Evolutionary conservation across 2,329 filamentous ascomycete genomes (phyloP), one percentile per base, ranked within the genome.

Genomic region (Septoria petroselini): DNA sequence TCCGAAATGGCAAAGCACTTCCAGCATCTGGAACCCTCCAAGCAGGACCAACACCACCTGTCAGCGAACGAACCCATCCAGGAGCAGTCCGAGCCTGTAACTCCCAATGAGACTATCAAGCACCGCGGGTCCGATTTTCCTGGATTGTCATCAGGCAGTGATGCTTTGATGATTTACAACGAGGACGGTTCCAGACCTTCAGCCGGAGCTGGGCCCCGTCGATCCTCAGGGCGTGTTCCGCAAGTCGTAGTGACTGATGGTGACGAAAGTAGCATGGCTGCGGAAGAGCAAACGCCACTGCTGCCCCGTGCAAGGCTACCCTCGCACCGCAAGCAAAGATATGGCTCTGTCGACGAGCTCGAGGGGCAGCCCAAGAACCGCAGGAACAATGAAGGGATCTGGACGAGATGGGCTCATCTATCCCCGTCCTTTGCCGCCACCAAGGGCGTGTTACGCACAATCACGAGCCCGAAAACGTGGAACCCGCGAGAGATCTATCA

Each of bases 381-480:
- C 4, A 23, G 41, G 21, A 34, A 27, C 5, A 38, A 31, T 12
- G 25, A 23, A 23, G 62, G 63, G 2, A 61, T 58, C 2, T 65
- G 63, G 65, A 58, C 65, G 40, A 54, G 53, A 45, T 41, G 65
- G 14, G 57, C 59, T 12, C 64, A 63, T 37, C 61, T 62, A 9
- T 65, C 62, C 44, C 64, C 62, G 12, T 61, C 61, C 7, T 39
- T 61, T 29, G 54, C 18, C 25, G 52, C 14, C 34, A 37, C 35
- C 50, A 53, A 44, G 40, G 53, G 38, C 46, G 30, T 25, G 65
- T 67, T 61, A 60, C 65, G 12, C 52, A 79, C 4, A 65, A 75
- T 56, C 19, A 29, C 29, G 2, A 81, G 83, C 59, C 85, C 86
- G 0, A 86, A 85, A 58, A 76, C 75, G 17, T 96, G 91, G 87